Evolutionary conservation across 805 yeast genomes (phyloP).

Genomic region (Teunomyces lycoperdinae): DNA sequence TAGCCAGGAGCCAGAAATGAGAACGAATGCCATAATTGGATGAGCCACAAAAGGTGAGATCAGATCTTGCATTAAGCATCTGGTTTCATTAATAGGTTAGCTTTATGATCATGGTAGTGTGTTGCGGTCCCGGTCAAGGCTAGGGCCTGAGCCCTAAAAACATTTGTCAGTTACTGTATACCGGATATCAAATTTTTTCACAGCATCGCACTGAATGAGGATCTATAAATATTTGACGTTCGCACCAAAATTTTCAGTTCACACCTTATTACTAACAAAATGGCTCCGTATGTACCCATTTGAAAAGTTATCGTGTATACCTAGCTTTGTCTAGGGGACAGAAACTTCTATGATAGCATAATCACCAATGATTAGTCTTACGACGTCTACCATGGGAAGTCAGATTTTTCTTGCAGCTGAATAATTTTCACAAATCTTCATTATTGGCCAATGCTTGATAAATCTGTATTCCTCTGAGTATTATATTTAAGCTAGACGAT

Average conservation of each 20-base stretch:
- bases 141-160: slow-evolving; percentile 1
- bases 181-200: not conserved
- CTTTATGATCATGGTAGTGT: not conserved
- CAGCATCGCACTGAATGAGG: not conserved
- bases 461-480: slow-evolving; percentile 44
- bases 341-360: slow-evolving; percentile 2
- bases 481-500: slow-evolving; percentile 9
- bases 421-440: slow-evolving; percentile 22
- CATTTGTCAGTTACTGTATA: not conserved
- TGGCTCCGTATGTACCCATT: slow-evolving; percentile 35
- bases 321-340: slow-evolving; percentile 2
- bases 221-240: not conserved
- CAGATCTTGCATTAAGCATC: too few relatives aligned
- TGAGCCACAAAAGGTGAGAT: too few relatives aligned
- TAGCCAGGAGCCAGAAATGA: too few relatives aligned
- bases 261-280: slow-evolving; percentile 11
- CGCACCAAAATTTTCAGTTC: not conserved
- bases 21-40: too few relatives aligned
- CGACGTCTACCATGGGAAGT: slow-evolving; percentile 32
- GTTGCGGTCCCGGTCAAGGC: not conserved
- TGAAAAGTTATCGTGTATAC: not conserved
- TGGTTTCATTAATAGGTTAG: not conserved
- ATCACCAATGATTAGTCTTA: slow-evolving; percentile 5
- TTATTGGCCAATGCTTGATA: slow-evolving; percentile 41
- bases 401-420: slow-evolving; percentile 41